These are phyloP conservation scores for Termitomyces sp. DNA, from an alignment of 768 basidiomycete species.

Conservation along the genomic window DNA sequence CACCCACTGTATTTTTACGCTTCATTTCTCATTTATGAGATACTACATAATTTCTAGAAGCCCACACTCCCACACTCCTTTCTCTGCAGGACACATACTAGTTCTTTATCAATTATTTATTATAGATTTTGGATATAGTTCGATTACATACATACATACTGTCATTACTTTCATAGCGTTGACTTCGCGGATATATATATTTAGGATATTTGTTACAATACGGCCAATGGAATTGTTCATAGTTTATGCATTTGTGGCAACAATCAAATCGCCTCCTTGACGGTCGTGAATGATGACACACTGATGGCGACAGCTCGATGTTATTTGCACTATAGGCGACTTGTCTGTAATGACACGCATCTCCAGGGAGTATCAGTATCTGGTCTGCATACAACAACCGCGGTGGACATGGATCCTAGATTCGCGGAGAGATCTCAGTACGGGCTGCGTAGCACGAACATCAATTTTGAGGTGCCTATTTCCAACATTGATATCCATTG, in stretches of 20 bases:
- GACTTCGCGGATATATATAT: background rate
- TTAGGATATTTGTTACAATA: background rate
- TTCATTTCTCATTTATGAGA: background rate
- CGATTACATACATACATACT: conserved; percentile 12
- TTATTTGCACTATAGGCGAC: background rate
- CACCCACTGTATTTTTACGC: conserved; percentile 13
- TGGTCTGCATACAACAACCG: background rate
- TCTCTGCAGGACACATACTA: conserved; percentile 12
- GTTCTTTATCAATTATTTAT: conserved; percentile 9
- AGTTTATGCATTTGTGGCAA: background rate
- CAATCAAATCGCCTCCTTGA: conserved; percentile 6
- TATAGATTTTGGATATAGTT: conserved; percentile 15
- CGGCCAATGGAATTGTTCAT: conserved; percentile 2
- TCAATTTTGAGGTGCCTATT: background rate
- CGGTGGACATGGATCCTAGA: no score
- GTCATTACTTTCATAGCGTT: background rate
- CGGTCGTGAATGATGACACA: background rate
- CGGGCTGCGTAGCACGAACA: no score
- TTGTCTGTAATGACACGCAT: background rate
- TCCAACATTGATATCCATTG: background rate
- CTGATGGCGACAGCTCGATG: background rate
- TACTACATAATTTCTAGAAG: background rate
- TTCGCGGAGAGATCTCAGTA: background rate
- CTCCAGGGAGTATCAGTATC: background rate
- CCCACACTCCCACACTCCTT: conserved; percentile 12